Evolutionary conservation across 345 rosid species (phyloP), one percentile per base, ranked within the genome.

Genomic region (Moricandia arvensis): DNA sequence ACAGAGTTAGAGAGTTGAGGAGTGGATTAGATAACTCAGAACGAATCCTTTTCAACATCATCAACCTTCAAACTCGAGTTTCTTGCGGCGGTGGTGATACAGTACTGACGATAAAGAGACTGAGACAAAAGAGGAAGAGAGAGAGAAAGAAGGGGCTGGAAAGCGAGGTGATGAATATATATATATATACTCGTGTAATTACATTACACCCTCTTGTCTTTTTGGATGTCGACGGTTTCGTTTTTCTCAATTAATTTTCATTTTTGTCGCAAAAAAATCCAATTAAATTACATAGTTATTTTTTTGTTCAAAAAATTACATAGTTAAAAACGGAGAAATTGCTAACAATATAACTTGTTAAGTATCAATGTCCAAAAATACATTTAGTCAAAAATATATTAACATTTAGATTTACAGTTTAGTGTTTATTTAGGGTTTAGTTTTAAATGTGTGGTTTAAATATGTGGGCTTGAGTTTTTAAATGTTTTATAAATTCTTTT

Each of bases 211-310:
- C 63, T 59, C 76, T 71, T 62, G 55, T 71, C 76, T 77, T 65
- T 77, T 65, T 57, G 26, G 68, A 77, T 77, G 63, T 77, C 76
- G 80, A 77, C 80, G 76, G 76, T 71, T 77, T 77, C 76, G 41
- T 71, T 71, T 55, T 49, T 13, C 11, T 2, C 13, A 8, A 55
- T 55, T 18, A 17, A 27, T 74, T 75, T 53, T 2, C 30, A 24
- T 49, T 31, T 43, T 29, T 59, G 54, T 27, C 63, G 37, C 11
- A 3, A 59, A 2, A 58, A 55, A 59, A 2, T 59, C 63, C 10
- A 59, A 29, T 59, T 29, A 13, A 68, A 4, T 33, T 33, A 29
- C 16, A 21, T 21, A 21, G 24, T 21, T 21, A 0, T n/a, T n/a
- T n/a, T n/a, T n/a, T n/a, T n/a, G n/a, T n/a, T n/a, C n/a, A n/a